These are phyloP conservation scores for Oidiodendron maius DNA, from an alignment of 495 filamentous ascomycete species.

Conservation along the genomic window DNA sequence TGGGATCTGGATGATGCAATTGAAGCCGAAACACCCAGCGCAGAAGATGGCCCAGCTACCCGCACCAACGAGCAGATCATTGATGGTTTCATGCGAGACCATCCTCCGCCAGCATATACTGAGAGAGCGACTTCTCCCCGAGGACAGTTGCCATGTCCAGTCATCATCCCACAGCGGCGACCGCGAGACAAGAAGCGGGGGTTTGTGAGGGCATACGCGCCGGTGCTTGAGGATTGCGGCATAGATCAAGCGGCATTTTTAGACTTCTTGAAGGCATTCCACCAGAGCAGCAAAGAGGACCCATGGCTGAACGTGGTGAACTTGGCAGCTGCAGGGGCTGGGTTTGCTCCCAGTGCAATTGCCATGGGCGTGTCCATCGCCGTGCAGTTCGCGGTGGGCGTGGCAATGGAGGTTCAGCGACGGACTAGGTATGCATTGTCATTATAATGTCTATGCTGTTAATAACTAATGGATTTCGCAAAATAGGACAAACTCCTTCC, in stretches of 20 bases:
- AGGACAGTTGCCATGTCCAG: conserved; percentile 29
- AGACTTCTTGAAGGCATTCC: conserved; percentile 45
- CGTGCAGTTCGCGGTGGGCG: conserved; percentile 29
- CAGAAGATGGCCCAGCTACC: conserved; percentile 72
- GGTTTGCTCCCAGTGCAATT: conserved; percentile 34
- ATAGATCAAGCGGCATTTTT: conserved; percentile 48
- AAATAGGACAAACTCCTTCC: conserved; percentile 48
- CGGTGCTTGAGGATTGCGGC: conserved; percentile 39
- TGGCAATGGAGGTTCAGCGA: conserved; percentile 37
- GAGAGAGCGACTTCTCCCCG: conserved; percentile 1
- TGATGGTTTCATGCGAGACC: conserved; percentile 14
- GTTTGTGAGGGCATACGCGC: conserved; percentile 47
- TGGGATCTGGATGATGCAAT: conserved; percentile 48
- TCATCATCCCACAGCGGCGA: conserved; percentile 45
- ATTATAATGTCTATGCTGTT: too few species aligned
- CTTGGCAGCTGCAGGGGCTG: conserved; percentile 30
- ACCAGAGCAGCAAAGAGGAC: conserved; percentile 33
- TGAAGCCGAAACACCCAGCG: conserved; percentile 46
- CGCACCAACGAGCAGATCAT: conserved; percentile 51
- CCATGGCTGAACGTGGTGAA: conserved; percentile 38
- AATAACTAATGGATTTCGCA: too few species aligned
- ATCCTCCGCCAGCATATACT: conserved; percentile 22
- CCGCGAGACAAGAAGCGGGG: conserved; percentile 37
- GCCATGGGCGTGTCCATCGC: conserved; percentile 35
- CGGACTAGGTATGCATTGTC: conserved; percentile 28